Evolutionary conservation across 768 basidiomycete species (phyloP).

Genomic region (Lentinula edodes): DNA sequence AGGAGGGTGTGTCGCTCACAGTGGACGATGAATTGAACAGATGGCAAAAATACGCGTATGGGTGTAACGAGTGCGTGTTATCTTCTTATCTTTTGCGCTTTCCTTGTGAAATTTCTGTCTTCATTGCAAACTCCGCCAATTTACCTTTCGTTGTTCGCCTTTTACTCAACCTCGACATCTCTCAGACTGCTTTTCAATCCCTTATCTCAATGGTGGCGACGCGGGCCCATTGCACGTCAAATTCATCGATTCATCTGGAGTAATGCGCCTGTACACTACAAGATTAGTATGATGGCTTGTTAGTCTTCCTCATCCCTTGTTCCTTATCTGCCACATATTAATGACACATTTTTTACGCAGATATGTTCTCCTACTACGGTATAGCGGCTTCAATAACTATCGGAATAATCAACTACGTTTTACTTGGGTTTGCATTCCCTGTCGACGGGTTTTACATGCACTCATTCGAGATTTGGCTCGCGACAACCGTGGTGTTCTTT

Average conservation of each 20-base stretch:
- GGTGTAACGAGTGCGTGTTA: constrained; percentile 54
- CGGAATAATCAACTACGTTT: constrained; percentile 39
- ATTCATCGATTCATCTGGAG: constrained; percentile 77
- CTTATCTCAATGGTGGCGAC: constrained; percentile 64
- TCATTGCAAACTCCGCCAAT: no score
- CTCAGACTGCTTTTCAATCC: constrained; percentile 78
- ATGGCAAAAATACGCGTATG: constrained; percentile 79
- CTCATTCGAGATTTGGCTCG: constrained; percentile 52
- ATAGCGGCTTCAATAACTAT: constrained; percentile 44
- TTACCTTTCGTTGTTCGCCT: constrained; percentile 24
- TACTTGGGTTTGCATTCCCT: constrained; percentile 45
- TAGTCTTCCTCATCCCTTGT: constrained; percentile 14
- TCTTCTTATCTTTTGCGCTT: constrained; percentile 32
- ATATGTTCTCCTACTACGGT: constrained; percentile 56
- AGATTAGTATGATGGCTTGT: constrained; percentile 73
- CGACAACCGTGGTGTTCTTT: constrained; percentile 44
- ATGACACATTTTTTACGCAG: constrained; percentile 14
- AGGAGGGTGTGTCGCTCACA: constrained; percentile 87
- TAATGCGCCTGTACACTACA: constrained; percentile 72
- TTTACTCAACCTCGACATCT: constrained; percentile 13
- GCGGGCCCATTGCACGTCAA: constrained; percentile 73
- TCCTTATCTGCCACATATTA: not conserved
- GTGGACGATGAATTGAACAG: constrained; percentile 86
- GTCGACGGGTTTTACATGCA: constrained; percentile 49
- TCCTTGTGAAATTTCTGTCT: constrained; percentile 33